Base-by-base conservation (phyloP, 495 filamentous ascomycete species). In the Delitschia confertaspora region DNA sequence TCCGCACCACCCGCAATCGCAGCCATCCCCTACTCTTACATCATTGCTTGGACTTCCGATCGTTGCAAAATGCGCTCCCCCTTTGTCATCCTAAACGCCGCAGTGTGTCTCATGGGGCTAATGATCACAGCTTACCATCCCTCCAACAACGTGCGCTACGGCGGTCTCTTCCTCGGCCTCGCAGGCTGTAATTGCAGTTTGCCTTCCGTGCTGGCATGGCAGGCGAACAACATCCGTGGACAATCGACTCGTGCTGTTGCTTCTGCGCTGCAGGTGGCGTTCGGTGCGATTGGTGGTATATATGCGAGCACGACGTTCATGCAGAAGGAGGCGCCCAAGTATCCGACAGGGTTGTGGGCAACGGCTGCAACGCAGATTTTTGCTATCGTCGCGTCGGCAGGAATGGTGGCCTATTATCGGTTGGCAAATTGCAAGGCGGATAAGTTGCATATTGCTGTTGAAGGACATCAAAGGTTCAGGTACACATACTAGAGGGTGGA, bases 171-270 rank as follows among this genome's bases (percentile, higher is more conserved):
- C 64, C 59, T 82, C 33, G 68, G 68, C 20, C 74, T 75, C 0
- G 72, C 71, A 6, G 73, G 75, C 8, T 66, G 70, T 22, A 81
- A 80, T 60, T 67, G 73, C 7, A 83, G 81, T 54, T 68, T 78
- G 20, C 76, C 72, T 1, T 60, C 63, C 6, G 49, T 62, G 23
- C 64, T 60, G 35, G 29, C 55, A 1, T 60, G 52, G 32, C 50
- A 55, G 26, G 40, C 44, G 11, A 60, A 60, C 47, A 55, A 60
- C 38, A 51, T 60, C 16, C 21, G 46, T 14, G 55, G 33, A 35
- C 58, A 58, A 37, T 51, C 42, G 41, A 56, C 55, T 29, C 35
- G 55, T 17, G 38, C 31, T 8, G 31, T 49, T 17, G 46, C 30
- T 17, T 49, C 46, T 14, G 46, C 22, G 9, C 33, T 49, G 1